Evolutionary conservation across 2,329 filamentous ascomycete species (phyloP).

Genomic region (Nemania serpens): DNA sequence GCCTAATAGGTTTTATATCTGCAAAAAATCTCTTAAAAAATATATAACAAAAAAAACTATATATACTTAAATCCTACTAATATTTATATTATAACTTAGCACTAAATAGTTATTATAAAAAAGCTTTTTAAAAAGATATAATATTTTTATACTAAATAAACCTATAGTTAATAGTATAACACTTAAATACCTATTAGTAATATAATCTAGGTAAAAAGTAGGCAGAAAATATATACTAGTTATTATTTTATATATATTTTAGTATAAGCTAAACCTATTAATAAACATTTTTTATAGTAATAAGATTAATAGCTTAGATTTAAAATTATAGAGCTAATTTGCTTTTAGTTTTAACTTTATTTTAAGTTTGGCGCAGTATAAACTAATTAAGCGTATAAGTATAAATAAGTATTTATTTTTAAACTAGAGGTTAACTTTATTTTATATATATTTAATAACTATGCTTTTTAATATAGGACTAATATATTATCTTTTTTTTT

Average conservation of each 20-base stretch:
- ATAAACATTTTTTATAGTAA: neutral
- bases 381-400: neutral
- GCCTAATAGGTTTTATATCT: neutral
- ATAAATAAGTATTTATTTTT: neutral
- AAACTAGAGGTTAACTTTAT: neutral
- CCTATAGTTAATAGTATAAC: neutral
- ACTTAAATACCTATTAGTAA: neutral
- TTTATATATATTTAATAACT: neutral
- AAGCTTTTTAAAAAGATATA: neutral
- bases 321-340: neutral
- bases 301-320: neutral
- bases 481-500: neutral
- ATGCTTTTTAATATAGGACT: neutral
- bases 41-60: neutral
- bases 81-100: neutral
- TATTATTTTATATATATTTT: neutral
- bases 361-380: neutral
- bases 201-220: neutral
- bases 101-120: neutral
- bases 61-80: neutral
- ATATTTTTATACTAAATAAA: neutral
- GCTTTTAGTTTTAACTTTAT: neutral
- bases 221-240: neutral
- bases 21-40: neutral
- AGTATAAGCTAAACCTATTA: neutral